Base-by-base conservation (phyloP, 2,329 filamentous ascomycete species). In the Ramularia endophylla region DNA sequence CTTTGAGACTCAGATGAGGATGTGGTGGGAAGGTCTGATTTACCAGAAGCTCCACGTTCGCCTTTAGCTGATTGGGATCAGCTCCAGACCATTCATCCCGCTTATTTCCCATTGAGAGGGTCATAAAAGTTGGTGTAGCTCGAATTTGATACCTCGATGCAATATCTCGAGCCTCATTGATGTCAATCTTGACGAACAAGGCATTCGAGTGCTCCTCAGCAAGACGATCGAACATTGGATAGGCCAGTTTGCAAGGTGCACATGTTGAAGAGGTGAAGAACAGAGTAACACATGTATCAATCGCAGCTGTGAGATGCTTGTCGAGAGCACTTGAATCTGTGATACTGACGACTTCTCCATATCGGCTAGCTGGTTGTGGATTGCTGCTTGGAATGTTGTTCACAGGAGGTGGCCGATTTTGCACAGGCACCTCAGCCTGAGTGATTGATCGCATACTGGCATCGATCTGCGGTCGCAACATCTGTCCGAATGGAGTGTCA, bases 251-350 rank as follows among this genome's bases (percentile, higher is more conserved):
- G 73, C 90, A 95, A 0, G 89, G 88, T 1, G 80, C 76, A 58
- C 89, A 95, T 2, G 83, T 92, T 2, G 84, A 78, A 3, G 87
- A 94, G 0, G 90, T 95, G 67, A 97, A 97, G 70, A 95, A 95
- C 42, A 95, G 74, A 27, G 90, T 77, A 0, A 86, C 86, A 46
- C 83, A 87, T 1, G 83, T 81, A 4, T 75, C 71, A 19, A 72
- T 71, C 0, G 85, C 83, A 2, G 68, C 66, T 1, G 67, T 61
- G 5, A 92, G 68, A 2, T 82, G 65, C 13, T 66, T 66, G 27
- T 87, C 73, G 1, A 92, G 65, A 19, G 82, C 75, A 4, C 66
- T 63, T 4, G 82, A 63, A 16, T 68, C 78, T 18, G 72, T 77
- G 6, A 82, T 75, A 43, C 76, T 74, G 43, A 77, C 74, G 13